Evolutionary conservation across 306 rosid species (phyloP).

Genomic region (Sicyos edulis): DNA sequence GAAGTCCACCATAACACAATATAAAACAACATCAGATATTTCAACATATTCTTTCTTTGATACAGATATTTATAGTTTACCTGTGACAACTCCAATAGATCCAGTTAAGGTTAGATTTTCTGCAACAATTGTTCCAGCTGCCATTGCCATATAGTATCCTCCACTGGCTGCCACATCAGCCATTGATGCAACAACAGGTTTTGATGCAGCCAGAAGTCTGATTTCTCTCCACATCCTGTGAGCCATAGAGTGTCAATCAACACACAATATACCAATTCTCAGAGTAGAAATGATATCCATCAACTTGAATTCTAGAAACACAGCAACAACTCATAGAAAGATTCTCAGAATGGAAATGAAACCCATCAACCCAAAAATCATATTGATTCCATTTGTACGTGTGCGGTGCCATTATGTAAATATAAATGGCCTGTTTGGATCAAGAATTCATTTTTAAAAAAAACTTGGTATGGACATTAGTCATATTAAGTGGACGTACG

Average conservation of each 20-base stretch:
- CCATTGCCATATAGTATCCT: conserved; percentile 98
- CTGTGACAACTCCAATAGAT: conserved; percentile 92
- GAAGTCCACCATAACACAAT: conserved; percentile 6
- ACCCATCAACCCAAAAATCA: conserved; percentile 6
- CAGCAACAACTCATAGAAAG: conserved; percentile 1
- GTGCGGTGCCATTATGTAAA: background rate
- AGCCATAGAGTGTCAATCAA: conserved; percentile 18
- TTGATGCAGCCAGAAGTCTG: conserved; percentile 81
- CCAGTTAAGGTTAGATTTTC: conserved; percentile 89
- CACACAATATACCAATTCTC: conserved; percentile 6
- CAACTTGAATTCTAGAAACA: conserved; percentile 30
- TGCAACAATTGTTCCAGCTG: conserved; percentile 84
- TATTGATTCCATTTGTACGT: background rate
- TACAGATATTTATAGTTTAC: conserved; percentile 37
- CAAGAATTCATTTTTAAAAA: background rate
- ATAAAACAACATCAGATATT: background rate
- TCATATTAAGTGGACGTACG: background rate
- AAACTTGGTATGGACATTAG: conserved; percentile 3
- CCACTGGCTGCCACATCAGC: conserved; percentile 98
- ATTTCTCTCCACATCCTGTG: conserved; percentile 99
- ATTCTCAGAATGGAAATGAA: conserved; percentile 2
- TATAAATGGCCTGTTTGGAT: background rate
- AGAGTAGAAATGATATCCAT: background rate
- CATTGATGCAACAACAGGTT: conserved; percentile 95
- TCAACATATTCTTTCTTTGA: background rate